Percentiles rank a stretch among this genome's conserved stretches.
Conservation (phyloP, 2,329 filamentous ascomycete genomes). For the Geosmithia morbida region DNA sequence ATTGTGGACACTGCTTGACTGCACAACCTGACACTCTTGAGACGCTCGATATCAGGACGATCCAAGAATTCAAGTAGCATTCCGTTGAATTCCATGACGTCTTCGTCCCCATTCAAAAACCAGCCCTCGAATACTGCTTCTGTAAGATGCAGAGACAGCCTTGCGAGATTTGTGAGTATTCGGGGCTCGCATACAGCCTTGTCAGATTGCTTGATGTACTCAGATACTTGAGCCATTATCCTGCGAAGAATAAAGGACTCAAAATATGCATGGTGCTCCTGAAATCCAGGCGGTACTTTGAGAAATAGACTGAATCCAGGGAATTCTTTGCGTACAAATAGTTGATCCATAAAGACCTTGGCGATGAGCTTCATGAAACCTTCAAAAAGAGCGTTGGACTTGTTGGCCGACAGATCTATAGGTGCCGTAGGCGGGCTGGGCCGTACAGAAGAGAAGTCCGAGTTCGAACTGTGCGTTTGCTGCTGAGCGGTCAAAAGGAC, state of each 20-base stretch:
- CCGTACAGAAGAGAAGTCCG: constrained; percentile 27
- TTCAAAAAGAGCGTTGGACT: constrained; percentile 48
- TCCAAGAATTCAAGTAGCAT: constrained; percentile 80
- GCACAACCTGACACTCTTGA: constrained; percentile 87
- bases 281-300: constrained; percentile 82
- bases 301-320: constrained; percentile 71
- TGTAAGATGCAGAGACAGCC: constrained; percentile 66
- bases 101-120: constrained; percentile 80
- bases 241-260: constrained; percentile 77
- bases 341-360: constrained; percentile 70
- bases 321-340: constrained; percentile 81
- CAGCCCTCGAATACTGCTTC: constrained; percentile 93
- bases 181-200: constrained; percentile 65
- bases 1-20: constrained; percentile 68
- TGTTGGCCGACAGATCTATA: constrained; percentile 17
- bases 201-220: constrained; percentile 55
- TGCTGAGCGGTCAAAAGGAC: constrained; percentile 68
- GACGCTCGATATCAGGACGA: constrained; percentile 60
- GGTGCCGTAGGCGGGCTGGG: constrained; percentile 29
- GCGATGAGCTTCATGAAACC: constrained; percentile 65
- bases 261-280: constrained; percentile 91
- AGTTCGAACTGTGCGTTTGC: constrained; percentile 38
- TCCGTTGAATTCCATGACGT: constrained; percentile 74
- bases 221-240: constrained; percentile 56
- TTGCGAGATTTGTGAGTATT: constrained; percentile 72